These are phyloP conservation scores for Marsdenia floribunda DNA, from an alignment of 257 asterid species.

Conservation along the genomic window DNA sequence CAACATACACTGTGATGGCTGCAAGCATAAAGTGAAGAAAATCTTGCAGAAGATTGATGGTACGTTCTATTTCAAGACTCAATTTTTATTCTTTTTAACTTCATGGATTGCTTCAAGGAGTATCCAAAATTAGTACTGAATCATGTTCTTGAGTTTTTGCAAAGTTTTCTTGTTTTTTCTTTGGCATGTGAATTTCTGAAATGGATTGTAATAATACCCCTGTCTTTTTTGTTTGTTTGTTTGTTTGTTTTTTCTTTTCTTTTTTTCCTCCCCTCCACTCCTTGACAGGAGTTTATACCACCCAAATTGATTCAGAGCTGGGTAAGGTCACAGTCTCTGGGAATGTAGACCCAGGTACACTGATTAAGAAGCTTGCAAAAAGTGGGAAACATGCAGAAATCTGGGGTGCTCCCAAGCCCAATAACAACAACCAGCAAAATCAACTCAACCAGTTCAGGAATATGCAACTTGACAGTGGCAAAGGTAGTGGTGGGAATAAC, in stretches of 20 bases:
- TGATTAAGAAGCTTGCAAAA: conserved; percentile 79
- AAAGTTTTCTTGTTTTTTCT: background rate
- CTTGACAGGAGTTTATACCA: conserved; percentile 69
- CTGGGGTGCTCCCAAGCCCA: conserved; percentile 77
- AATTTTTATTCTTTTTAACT: conserved; percentile 11
- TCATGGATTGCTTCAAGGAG: background rate
- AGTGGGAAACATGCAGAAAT: conserved; percentile 78
- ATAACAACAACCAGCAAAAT: conserved; percentile 33
- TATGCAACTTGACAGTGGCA: conserved; percentile 48
- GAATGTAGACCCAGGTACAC: conserved; percentile 65
- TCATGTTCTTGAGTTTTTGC: background rate
- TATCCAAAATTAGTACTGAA: background rate
- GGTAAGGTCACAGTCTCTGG: conserved; percentile 97
- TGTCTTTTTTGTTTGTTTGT: too few relatives aligned
- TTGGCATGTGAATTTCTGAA: background rate
- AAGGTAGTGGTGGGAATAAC: conserved; percentile 49
- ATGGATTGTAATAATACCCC: background rate
- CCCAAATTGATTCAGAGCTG: conserved; percentile 64
- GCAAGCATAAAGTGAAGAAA: conserved; percentile 87
- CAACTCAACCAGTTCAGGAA: conserved; percentile 56
- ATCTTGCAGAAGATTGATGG: conserved; percentile 95
- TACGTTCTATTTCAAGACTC: conserved; percentile 26
- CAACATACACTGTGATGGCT: conserved; percentile 95
- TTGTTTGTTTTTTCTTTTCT: background rate
- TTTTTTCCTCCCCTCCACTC: background rate